Evolutionary conservation across 305 asterid species (phyloP).

Genomic region (Rubia peregrina): DNA sequence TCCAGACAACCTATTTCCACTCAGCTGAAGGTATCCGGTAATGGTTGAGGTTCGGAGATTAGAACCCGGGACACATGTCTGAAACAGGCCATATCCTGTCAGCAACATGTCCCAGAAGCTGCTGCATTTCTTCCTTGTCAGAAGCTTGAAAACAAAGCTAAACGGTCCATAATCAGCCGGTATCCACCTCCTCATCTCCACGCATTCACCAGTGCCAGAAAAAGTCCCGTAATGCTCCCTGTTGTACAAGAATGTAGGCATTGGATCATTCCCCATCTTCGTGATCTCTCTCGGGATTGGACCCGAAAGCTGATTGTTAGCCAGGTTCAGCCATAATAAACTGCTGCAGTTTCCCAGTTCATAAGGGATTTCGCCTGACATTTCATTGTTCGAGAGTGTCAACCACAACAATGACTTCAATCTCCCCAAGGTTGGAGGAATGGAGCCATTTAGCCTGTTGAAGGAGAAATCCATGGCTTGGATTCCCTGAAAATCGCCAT

Average conservation of each 20-base stretch:
- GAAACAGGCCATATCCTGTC: conserved; percentile 68
- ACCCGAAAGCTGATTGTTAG: conserved; percentile 60
- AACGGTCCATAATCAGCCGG: conserved; percentile 95
- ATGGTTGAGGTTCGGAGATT: conserved; percentile 39
- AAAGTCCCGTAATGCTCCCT: conserved; percentile 32
- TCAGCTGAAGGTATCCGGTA: conserved; percentile 75
- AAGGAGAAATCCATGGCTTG: conserved; percentile 86
- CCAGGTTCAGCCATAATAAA: conserved; percentile 78
- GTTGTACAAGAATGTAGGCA: conserved; percentile 52
- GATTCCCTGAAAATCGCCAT: conserved; percentile 50
- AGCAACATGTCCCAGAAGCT: conserved; percentile 64
- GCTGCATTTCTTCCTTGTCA: conserved; percentile 66
- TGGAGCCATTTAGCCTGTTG: conserved; percentile 49
- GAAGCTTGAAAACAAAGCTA: conserved; percentile 61
- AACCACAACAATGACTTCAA: conserved; percentile 70
- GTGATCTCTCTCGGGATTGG: conserved; percentile 46
- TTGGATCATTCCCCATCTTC: conserved; percentile 48
- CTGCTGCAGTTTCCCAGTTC: conserved; percentile 82
- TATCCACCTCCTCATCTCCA: conserved; percentile 85
- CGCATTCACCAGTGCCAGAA: conserved; percentile 83
- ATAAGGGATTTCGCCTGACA: conserved; percentile 60
- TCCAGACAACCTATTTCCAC: conserved; percentile 62
- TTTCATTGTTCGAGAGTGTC: conserved; percentile 76
- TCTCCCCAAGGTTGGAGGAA: conserved; percentile 64
- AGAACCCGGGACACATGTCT: conserved; percentile 61